Evolutionary conservation across 2,329 filamentous ascomycete genomes (phyloP).

Genomic region (Podosphaera fusca): DNA sequence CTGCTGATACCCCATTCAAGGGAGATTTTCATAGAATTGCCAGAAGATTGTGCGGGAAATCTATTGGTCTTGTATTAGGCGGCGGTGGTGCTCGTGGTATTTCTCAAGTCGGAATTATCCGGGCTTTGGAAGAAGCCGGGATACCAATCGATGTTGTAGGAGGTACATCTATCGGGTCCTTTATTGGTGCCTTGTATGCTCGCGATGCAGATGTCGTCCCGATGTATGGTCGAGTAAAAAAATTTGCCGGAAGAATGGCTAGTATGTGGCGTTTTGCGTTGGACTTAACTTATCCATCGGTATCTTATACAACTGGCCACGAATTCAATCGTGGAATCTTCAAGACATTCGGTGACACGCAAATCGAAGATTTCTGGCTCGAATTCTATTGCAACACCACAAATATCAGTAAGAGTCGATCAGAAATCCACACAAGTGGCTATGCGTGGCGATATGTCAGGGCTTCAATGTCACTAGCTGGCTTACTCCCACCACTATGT

Average conservation of each 20-base stretch:
- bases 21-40: slow-evolving; percentile 90
- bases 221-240: slow-evolving; percentile 91
- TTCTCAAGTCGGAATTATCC: slow-evolving; percentile 79
- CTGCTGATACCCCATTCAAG: slow-evolving; percentile 78
- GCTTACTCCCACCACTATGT: slow-evolving; percentile 76
- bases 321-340: slow-evolving; percentile 98
- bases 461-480: slow-evolving; percentile 89
- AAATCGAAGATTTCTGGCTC: slow-evolving; percentile 98
- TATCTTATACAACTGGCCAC: slow-evolving; percentile 92
- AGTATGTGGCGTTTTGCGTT: slow-evolving; percentile 97
- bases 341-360: slow-evolving; percentile 89
- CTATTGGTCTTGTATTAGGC: slow-evolving; percentile 79
- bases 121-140: slow-evolving; percentile 83
- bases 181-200: slow-evolving; percentile 86
- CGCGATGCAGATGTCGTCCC: slow-evolving; percentile 91
- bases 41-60: slow-evolving; percentile 74
- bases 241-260: slow-evolving; percentile 94
- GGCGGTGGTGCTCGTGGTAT: slow-evolving; percentile 85
- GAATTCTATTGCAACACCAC: slow-evolving; percentile 99
- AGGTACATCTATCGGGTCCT: slow-evolving; percentile 87
- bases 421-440: slow-evolving; percentile 82
- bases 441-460: slow-evolving; percentile 96
- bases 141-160: slow-evolving; percentile 91
- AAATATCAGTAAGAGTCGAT: slow-evolving; percentile 84
- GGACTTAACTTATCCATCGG: slow-evolving; percentile 86